These are phyloP conservation scores for Aureobasidium sp. DNA, from an alignment of 2,329 filamentous ascomycete genomes.

Conservation along the genomic window DNA sequence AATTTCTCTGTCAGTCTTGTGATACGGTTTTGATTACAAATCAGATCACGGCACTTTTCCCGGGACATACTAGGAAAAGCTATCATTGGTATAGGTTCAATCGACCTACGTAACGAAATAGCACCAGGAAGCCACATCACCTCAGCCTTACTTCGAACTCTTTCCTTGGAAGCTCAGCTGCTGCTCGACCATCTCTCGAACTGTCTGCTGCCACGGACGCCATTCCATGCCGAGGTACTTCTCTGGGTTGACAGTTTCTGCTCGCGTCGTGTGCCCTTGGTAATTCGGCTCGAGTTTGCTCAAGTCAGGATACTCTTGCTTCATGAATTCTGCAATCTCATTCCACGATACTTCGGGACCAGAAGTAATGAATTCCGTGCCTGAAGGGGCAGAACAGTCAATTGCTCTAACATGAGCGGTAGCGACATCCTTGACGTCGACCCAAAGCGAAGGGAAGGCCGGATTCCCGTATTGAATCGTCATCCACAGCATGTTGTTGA, in stretches of 20 bases:
- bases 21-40: neutral
- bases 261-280: neutral
- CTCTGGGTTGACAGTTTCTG: neutral
- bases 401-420: conserved; percentile 23
- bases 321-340: conserved; percentile 18
- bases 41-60: neutral
- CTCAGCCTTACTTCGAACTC: neutral
- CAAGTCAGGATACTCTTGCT: conserved; percentile 19
- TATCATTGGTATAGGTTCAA: neutral
- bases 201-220: neutral
- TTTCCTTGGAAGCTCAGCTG: neutral
- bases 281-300: conserved; percentile 14
- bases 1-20: neutral
- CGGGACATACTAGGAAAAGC: neutral
- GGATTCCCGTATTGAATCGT: conserved; percentile 17
- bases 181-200: neutral
- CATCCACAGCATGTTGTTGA: conserved; percentile 21
- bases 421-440: conserved; percentile 27
- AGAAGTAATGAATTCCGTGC: conserved; percentile 19
- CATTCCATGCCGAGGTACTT: neutral
- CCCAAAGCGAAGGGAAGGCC: conserved; percentile 14
- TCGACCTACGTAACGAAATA: neutral
- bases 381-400: conserved; percentile 14
- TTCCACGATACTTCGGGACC: conserved; percentile 18
- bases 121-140: too few relatives aligned